These are phyloP conservation scores for Alternaria arbusti DNA, from an alignment of 2,329 filamentous ascomycete genomes.

Conservation along the genomic window DNA sequence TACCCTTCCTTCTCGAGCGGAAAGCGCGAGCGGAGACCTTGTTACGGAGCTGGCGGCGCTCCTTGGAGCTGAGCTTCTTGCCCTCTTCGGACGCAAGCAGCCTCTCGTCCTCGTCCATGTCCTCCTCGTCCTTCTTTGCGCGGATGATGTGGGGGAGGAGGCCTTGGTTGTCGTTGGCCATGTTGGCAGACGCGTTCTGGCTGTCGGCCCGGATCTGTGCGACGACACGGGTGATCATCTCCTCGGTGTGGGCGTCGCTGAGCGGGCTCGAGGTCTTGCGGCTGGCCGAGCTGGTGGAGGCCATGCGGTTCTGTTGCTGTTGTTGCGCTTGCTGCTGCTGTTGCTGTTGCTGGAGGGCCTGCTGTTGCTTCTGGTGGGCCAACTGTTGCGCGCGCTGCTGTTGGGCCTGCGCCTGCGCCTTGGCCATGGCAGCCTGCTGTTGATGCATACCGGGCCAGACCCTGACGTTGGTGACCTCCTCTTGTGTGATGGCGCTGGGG, in stretches of 20 bases:
- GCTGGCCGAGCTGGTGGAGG: conserved; percentile 29
- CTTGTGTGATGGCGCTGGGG: conserved; percentile 73
- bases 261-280: conserved; percentile 48
- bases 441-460: conserved; percentile 95
- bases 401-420: conserved; percentile 43
- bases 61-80: conserved; percentile 99
- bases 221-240: conserved; percentile 90
- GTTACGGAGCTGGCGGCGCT: conserved; percentile 95
- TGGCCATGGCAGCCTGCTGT: conserved; percentile 71
- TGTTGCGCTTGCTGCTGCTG: conserved; percentile 48
- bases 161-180: conserved; percentile 57
- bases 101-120: conserved; percentile 98
- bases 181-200: conserved; percentile 55
- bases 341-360: conserved; percentile 37
- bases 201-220: conserved; percentile 88
- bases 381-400: conserved; percentile 54
- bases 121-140: conserved; percentile 90
- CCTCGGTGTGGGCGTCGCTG: conserved; percentile 66
- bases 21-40: conserved; percentile 98
- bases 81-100: conserved; percentile 95
- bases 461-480: conserved; percentile 68
- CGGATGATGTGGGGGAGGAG: conserved; percentile 72
- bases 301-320: conserved; percentile 39
- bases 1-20: conserved; percentile 97
- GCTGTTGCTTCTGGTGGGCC: conserved; percentile 51